Base-by-base conservation (phyloP, 78 protist genomes). In the Dictyostelium capitatum region DNA sequence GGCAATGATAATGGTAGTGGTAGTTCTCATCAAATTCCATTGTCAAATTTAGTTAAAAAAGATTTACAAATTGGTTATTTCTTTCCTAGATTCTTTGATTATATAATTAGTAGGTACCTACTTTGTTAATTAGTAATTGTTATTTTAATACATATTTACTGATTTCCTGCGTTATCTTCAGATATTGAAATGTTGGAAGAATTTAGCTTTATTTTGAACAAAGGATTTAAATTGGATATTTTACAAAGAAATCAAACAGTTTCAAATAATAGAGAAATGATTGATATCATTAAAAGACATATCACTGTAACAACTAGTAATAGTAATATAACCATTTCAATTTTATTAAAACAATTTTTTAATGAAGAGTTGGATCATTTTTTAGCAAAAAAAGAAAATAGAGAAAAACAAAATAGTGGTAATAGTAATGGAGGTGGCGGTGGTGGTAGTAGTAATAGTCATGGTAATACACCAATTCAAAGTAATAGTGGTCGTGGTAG, bases 101-200 rank as follows among this genome's bases (percentile, higher is more conserved):
- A 72, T 73, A 83, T 83, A 5, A n/a, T 73, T 25, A 83, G 81
- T 83, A 72, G 10, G 91, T 81, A 59, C 6, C 11, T 1, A 3
- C 6, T 0, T 43, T 57, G 9, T 69, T 37, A 12, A 15, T 32
- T 54, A 54, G 28, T 19, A 19, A 54, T 17, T 37, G 2, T 59
- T 59, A 23, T 57, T n/a, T 54, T 8, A 56, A 8, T 20, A 65
- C 10, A 30, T 30, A n/a, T n/a, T n/a, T n/a, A n/a, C n/a, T n/a
- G n/a, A n/a, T n/a, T n/a, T n/a, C n/a, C n/a, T n/a, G n/a, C n/a
- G n/a, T n/a, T n/a, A n/a, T n/a, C n/a, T n/a, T n/a, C n/a, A 82
- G 89, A 82, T 69, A 82, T 82, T 70, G 91, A 83, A 32, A 83
- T 83, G 80, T 72, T 83, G 43, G 91, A 83, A 25, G 91, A 83